Base-by-base conservation (phyloP, 345 rosid genomes). In the Theobroma cacao region DNA sequence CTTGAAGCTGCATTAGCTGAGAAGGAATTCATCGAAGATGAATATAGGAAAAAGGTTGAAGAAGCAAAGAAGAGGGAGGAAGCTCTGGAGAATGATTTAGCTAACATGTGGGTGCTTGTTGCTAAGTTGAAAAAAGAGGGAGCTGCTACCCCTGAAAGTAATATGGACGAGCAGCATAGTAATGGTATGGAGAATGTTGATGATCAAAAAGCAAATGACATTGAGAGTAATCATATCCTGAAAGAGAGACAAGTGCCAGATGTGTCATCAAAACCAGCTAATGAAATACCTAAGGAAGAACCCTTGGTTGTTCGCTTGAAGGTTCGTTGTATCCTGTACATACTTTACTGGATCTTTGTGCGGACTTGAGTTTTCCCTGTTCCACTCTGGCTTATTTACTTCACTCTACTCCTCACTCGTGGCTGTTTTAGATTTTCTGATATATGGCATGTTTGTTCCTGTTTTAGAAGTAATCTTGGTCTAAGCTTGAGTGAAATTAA, bases 61-160 rank as follows among this genome's bases (percentile, higher is more conserved):
- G 98, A 93, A 84, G 92, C 95, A 60, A 94, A 88, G 93, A 90
- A 80, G 82, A 90, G 92, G 87, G 98, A 97, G 85, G 98, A 90
- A 80, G 89, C 96, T 85, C 80, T 94, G 41, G 99, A 97, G 87
- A 97, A 92, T 78, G 99, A 97, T 86, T 83, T 94, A 74, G 98
- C 99, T 36, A 94, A 92, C 82, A 97, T 97, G 99, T 94, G 99
- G 98, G 98, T 94, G 66, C 98, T 97, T 86, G 99, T 97, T 83
- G 99, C 99, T 41, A 94, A 90, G 88, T 86, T 97, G 78, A 97
- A 97, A 89, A 97, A 91, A 84, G 97, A 89, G 1, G 93, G 88
- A 56, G 89, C 89, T 72, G 86, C 80, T 45, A 71, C 83, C 75
- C 82, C 90, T n/a, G 91, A 84, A 81, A 65, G 83, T 79, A 87